Evolutionary conservation across 176 grass and related monocot genomes (phyloP).

Genomic region (Thalia dealbata): DNA sequence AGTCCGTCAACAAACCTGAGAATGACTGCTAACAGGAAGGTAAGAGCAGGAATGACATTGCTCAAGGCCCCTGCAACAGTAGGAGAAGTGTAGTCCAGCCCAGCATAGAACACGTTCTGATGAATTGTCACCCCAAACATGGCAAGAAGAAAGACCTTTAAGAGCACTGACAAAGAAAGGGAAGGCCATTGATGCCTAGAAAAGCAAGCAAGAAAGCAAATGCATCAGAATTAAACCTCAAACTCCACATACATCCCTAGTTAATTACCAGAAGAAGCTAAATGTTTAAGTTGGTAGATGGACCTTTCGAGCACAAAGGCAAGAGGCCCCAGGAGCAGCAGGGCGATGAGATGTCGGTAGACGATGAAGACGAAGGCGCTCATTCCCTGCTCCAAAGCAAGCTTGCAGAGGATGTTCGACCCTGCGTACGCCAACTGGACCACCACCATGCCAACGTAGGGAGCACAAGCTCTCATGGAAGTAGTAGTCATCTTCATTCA

Average conservation of each 20-base stretch:
- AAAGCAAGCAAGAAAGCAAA: no score
- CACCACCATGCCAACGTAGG: conserved; percentile 14
- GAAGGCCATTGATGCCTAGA: conserved; percentile 9
- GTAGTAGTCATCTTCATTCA: background rate
- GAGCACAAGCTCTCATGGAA: conserved; percentile 1
- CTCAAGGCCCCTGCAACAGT: conserved; percentile 19
- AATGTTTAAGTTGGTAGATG: background rate
- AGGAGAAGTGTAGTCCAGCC: conserved; percentile 17
- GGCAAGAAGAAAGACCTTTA: conserved; percentile 14
- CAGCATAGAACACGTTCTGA: conserved; percentile 13
- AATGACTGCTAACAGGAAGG: conserved; percentile 10
- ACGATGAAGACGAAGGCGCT: conserved; percentile 18
- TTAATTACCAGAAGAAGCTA: no score
- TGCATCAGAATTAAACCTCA: no score
- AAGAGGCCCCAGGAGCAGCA: conserved; percentile 14
- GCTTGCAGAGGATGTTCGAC: conserved; percentile 24
- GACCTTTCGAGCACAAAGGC: conserved; percentile 23
- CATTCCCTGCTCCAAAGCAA: conserved; percentile 22
- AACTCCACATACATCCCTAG: no score
- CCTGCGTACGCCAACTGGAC: conserved; percentile 18
- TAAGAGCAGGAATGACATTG: conserved; percentile 24
- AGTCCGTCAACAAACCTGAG: background rate
- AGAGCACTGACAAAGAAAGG: conserved; percentile 1
- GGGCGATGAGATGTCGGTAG: conserved; percentile 18
- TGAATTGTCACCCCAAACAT: conserved; percentile 17